Conservation (phyloP, 192 early-diverging fungal species). For the Oehlia diaphana region DNA sequence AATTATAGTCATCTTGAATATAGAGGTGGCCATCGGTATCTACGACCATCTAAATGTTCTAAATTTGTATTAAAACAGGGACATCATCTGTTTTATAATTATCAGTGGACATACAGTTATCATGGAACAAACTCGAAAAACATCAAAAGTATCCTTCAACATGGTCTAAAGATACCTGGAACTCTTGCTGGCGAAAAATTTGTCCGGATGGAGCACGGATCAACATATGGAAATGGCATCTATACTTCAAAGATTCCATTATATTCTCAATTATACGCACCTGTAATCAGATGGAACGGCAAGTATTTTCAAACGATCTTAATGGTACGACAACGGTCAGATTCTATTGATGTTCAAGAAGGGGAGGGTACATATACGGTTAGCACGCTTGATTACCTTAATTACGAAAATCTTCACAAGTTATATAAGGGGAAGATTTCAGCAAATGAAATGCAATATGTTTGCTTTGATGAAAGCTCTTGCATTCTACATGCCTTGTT, state of each 20-base stretch:
- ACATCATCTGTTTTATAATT: neutral
- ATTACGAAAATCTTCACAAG: neutral
- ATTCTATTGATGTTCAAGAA: neutral
- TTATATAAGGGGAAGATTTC: neutral
- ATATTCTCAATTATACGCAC: neutral
- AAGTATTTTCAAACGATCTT: constrained; percentile 9
- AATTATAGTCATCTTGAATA: constrained; percentile 9
- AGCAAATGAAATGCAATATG: neutral
- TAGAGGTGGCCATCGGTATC: neutral
- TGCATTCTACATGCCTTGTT: neutral
- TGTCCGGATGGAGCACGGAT: neutral
- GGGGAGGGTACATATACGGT: neutral
- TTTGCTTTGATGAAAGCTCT: constrained; percentile 3
- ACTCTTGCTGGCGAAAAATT: neutral
- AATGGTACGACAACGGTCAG: neutral
- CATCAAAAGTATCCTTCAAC: neutral
- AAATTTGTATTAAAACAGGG: constrained; percentile 1
- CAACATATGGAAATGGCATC: neutral
- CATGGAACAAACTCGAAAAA: neutral
- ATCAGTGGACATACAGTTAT: constrained; percentile 4
- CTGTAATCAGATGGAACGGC: neutral
- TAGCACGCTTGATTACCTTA: too few species aligned
- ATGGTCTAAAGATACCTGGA: neutral
- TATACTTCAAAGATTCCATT: neutral
- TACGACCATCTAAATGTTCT: constrained; percentile 2